Base-by-base conservation (phyloP, 2,329 filamentous ascomycete species). In the Fusarium chlamydosporum region DNA sequence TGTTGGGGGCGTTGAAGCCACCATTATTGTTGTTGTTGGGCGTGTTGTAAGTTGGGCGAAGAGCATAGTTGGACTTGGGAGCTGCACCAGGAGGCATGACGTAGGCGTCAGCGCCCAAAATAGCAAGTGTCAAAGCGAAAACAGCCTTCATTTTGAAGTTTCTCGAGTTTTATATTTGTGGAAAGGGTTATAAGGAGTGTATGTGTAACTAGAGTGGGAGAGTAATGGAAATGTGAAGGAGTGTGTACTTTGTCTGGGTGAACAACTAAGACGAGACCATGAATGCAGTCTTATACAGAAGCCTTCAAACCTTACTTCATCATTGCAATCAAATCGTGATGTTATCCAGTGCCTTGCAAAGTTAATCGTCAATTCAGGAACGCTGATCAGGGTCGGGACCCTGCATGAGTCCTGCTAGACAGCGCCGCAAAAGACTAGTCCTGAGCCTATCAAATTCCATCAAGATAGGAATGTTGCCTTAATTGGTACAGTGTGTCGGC, bases 371-470 rank as follows among this genome's bases (percentile, higher is more conserved):
- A 10, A 48, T 33, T 16, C 47, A 64, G 61, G 61, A 64, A 64
- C 59, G 59, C 29, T 46, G 45, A 26, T 61, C 34, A 37, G 16
- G 52, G 45, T 12, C 59, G 61, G 61, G 61, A 41, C 61, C 43
- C n/a, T 35, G 38, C 59, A 64, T 58, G 35, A 42, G 11, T 20
- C 29, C 31, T 42, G 23, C 7, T 40, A 35, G 33, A 45, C 6
- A 33, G 18, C 56, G 59, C 61, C 59, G 59, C 50, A 64, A 64
- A 29, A 34, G 50, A 47, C 33, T 64, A 50, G 50, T 29, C 13
- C 2, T 2, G 13, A 33, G 29, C 3, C 18, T 8, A 42, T 40
- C 42, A 33, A 61, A 27, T 56, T 2, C 48, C 37, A 3, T 13
- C n/a, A 2, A 8, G 0, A 20, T 5, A 38, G 48, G 41, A 64